Base-by-base conservation (phyloP, 805 yeast genomes). In the Suhomyces faveliae region DNA sequence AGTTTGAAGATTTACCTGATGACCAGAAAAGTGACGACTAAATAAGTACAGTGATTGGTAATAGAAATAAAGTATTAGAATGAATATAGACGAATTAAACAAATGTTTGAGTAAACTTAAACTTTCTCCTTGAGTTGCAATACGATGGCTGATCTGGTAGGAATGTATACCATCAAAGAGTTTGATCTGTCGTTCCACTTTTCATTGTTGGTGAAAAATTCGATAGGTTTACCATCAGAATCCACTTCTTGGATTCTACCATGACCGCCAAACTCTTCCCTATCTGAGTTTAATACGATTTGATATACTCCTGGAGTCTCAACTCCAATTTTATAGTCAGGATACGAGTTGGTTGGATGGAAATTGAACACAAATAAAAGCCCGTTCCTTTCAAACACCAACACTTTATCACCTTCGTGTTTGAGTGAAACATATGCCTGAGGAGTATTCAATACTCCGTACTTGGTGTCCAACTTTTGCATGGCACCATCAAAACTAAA, bases 291-390 rank as follows among this genome's bases (percentile, higher is more conserved):
- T 58, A 94, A 71, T 23, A 88, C 83, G 43, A 91, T 75, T 54
- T 75, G 77, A 65, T 92, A 92, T 43, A 71, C 73, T 6, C 98
- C 99, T 0, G 92, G 75, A 10, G 59, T 70, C 22, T 92, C 90
- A 17, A 89, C 88, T n/a, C 99, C 98, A 42, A 92, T 76, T 62
- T 96, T 81, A 70, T 91, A 92, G 67, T 89, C 96, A 1, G 88
- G 74, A 66, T 74, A 92, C 2, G 96, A 87, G 47, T 88, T 72
- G 0, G 86, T 78, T 25, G 96, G 96, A 67, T 92, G 89, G 77
- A 94, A 89, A 67, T 94, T 92, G 76, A 91, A 90, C 24, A 91
- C 75, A 59, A 92, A 94, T 43, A 94, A 61, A 25, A 89, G 76
- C 0, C 91, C 94, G 46, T 85, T 89, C 56, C 97, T 81, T 67